A percentile compares a stretch with the other conserved stretches of the same genome.
phyloP scores from a whole-genome alignment of 306 rosid species.

The Trifolium dubium region DNA sequence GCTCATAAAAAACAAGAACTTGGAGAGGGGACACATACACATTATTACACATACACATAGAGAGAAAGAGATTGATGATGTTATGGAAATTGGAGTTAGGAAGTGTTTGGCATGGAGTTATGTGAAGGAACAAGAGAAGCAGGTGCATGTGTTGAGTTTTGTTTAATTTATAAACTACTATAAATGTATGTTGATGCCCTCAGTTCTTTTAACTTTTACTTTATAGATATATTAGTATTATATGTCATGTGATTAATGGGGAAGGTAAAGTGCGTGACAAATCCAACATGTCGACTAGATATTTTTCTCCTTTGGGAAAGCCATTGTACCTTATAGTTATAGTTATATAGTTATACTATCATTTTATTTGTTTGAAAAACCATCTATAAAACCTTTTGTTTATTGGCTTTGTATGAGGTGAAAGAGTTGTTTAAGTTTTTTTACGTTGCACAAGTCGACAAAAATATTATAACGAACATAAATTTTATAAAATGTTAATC shows the following conservation, averaged over 20 bases:
- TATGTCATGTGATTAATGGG: conserved; percentile 31
- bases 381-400: not conserved
- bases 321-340: not conserved
- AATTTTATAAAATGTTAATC: too few relatives aligned
- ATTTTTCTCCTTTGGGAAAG: conserved; percentile 54
- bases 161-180: not conserved
- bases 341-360: not conserved
- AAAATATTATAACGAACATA: too few relatives aligned
- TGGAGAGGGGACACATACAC: not conserved
- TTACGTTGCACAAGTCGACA: too few relatives aligned
- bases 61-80: not conserved
- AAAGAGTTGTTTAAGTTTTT: too few relatives aligned
- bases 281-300: conserved; percentile 31
- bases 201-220: conserved; percentile 21
- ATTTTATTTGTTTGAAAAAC: not conserved
- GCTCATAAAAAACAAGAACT: not conserved
- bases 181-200: conserved; percentile 13
- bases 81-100: conserved; percentile 23
- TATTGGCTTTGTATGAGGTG: too few relatives aligned
- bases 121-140: conserved; percentile 28
- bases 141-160: conserved; percentile 30
- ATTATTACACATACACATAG: not conserved
- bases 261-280: conserved; percentile 30
- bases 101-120: conserved; percentile 7
- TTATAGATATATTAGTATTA: not conserved